Evolutionary conservation across 768 basidiomycete species (phyloP).

Genomic region (Kwoniella europaea): DNA sequence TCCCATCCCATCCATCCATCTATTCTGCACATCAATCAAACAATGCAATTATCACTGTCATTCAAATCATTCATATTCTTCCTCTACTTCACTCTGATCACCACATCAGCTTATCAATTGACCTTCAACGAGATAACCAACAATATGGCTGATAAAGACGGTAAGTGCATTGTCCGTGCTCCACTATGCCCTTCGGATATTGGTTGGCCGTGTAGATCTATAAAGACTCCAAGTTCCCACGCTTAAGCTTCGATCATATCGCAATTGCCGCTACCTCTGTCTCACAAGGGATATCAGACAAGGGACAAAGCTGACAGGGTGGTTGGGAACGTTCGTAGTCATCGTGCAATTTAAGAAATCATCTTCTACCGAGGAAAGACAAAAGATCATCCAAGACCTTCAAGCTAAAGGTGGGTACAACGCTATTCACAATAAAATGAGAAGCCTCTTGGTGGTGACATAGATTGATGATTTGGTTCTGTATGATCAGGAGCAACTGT

Average conservation of each 20-base stretch:
- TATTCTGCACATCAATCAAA: not conserved
- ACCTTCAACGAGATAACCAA: conserved; percentile 2
- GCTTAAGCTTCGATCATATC: conserved; percentile 4
- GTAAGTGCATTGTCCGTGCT: conserved; percentile 6
- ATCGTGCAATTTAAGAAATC: conserved; percentile 50
- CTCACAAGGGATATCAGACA: not conserved
- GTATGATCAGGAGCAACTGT: conserved; percentile 27
- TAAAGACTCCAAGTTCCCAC: conserved; percentile 4
- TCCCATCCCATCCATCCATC: not conserved
- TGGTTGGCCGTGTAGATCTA: not conserved
- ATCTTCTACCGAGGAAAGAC: conserved; percentile 43
- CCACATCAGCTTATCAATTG: conserved; percentile 11
- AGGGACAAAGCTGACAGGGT: too few relatives aligned
- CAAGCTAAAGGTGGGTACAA: conserved; percentile 36
- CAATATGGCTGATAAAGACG: conserved; percentile 34
- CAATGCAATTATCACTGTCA: conserved; percentile 20
- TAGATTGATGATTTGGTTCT: not conserved
- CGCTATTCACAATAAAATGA: not conserved
- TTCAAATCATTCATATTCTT: conserved; percentile 14
- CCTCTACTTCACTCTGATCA: conserved; percentile 5
- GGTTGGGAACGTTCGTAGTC: conserved; percentile 16
- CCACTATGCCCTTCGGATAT: too few relatives aligned
- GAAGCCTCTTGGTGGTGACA: not conserved
- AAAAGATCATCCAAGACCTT: conserved; percentile 35
- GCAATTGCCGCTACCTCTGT: not conserved